These are phyloP conservation scores for Schizosaccharomyces octosporus DNA, from an alignment of 805 yeast species.

Conservation along the genomic window DNA sequence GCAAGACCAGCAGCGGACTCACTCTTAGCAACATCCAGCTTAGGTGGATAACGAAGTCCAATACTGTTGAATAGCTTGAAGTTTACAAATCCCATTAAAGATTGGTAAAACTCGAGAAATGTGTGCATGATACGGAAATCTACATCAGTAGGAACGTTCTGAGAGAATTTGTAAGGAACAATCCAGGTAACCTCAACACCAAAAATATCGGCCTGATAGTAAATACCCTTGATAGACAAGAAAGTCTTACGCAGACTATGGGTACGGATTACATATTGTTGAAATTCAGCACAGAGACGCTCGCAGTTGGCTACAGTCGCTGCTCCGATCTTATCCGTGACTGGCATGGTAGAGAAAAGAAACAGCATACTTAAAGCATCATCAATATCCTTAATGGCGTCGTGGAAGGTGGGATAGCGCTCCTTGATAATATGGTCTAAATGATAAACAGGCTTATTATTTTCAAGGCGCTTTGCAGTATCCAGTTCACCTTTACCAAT, in stretches of 20 bases:
- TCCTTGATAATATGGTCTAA: conserved; percentile 81
- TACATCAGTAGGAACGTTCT: conserved; percentile 75
- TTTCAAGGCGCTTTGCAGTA: conserved; percentile 68
- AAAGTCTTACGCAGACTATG: conserved; percentile 64
- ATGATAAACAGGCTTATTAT: conserved; percentile 57
- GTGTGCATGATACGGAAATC: conserved; percentile 94
- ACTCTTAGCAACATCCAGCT: conserved; percentile 41
- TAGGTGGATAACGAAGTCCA: conserved; percentile 78
- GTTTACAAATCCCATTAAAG: conserved; percentile 66
- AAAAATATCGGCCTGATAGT: conserved; percentile 67
- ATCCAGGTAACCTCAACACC: conserved; percentile 93
- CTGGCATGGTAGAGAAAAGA: conserved; percentile 82
- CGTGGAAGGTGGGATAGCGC: conserved; percentile 80
- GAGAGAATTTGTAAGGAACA: conserved; percentile 91
- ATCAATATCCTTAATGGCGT: conserved; percentile 77
- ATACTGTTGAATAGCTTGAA: conserved; percentile 67
- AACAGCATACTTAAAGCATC: conserved; percentile 91
- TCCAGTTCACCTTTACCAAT: conserved; percentile 77
- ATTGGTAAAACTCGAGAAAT: conserved; percentile 83
- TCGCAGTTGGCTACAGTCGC: conserved; percentile 74
- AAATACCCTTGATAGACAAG: conserved; percentile 90
- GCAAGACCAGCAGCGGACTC: conserved; percentile 79
- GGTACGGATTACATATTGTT: conserved; percentile 75
- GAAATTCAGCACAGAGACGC: conserved; percentile 75
- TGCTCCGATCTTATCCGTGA: conserved; percentile 58